Conservation (phyloP, 345 rosid species). For the Salix caprea region DNA sequence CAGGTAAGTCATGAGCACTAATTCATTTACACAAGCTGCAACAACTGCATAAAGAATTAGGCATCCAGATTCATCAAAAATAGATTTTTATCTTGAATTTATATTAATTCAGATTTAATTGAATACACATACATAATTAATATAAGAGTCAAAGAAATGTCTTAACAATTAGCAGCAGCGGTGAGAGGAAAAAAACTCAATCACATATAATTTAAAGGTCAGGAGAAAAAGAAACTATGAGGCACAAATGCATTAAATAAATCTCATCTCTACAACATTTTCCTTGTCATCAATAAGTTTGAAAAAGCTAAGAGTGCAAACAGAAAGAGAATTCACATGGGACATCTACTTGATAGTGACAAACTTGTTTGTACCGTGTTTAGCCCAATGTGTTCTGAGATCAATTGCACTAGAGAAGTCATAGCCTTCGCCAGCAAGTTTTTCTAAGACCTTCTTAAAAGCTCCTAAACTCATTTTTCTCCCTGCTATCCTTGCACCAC, state of each 20-base stretch:
- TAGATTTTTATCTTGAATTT: neutral
- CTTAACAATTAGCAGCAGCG: neutral
- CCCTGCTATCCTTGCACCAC: constrained; percentile 95
- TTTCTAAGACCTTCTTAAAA: constrained; percentile 91
- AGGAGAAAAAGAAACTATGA: neutral
- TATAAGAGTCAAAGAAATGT: neutral
- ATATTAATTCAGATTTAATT: neutral
- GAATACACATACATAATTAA: neutral
- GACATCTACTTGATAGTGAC: constrained; percentile 87
- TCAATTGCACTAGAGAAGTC: constrained; percentile 73
- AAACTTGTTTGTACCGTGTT: constrained; percentile 97
- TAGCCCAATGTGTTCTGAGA: constrained; percentile 91
- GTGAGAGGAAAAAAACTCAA: neutral
- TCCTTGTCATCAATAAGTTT: neutral
- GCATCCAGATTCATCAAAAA: neutral
- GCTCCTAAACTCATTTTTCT: constrained; percentile 99
- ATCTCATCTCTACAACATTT: neutral
- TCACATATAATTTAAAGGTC: neutral
- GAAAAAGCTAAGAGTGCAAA: neutral
- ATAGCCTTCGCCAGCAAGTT: constrained; percentile 85
- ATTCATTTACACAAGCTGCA: neutral
- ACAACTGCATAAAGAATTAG: neutral
- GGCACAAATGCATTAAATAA: neutral
- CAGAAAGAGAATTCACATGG: neutral
- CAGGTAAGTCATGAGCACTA: neutral